Conservation (phyloP, 1,139 yeast genomes). For the Protomyces inouyei region DNA sequence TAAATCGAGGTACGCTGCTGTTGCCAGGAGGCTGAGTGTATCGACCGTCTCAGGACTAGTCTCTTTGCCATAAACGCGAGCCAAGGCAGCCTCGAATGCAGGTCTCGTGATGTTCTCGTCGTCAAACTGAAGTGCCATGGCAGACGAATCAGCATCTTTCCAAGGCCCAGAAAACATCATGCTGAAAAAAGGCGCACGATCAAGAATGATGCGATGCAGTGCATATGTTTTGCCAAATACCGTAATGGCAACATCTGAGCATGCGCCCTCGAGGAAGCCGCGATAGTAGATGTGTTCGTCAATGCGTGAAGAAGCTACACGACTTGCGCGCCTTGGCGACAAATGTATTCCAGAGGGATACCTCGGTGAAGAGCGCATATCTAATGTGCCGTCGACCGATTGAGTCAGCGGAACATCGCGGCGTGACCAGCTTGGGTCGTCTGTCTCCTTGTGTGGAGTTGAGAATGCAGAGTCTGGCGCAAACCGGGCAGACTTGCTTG, state of each 20-base stretch:
- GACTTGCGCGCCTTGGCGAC: constrained; percentile 10
- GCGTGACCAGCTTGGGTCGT: constrained; percentile 21
- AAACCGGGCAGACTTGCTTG: neutral
- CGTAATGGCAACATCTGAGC: constrained; percentile 47
- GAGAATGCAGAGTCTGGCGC: constrained; percentile 12
- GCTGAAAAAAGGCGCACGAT: constrained; percentile 47
- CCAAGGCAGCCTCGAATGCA: constrained; percentile 47
- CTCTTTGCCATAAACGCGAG: constrained; percentile 46
- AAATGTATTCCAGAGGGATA: constrained; percentile 1
- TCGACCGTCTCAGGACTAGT: constrained; percentile 40
- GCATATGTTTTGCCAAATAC: constrained; percentile 47
- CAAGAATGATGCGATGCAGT: constrained; percentile 47
- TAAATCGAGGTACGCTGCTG: constrained; percentile 49
- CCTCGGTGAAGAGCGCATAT: constrained; percentile 1
- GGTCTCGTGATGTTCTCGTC: constrained; percentile 44
- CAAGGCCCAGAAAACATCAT: constrained; percentile 46
- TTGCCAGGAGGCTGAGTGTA: constrained; percentile 46
- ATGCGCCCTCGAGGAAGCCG: constrained; percentile 40
- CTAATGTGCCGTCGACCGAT: neutral
- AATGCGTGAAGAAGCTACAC: constrained; percentile 8
- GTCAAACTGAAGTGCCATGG: constrained; percentile 42
- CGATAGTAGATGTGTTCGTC: constrained; percentile 29
- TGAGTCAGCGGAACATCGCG: constrained; percentile 6
- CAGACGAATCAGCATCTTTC: constrained; percentile 38
- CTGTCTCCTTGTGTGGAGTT: constrained; percentile 24